Evolutionary conservation across 148 eudicot genomes (phyloP).

Genomic region (Rheum nobile): DNA sequence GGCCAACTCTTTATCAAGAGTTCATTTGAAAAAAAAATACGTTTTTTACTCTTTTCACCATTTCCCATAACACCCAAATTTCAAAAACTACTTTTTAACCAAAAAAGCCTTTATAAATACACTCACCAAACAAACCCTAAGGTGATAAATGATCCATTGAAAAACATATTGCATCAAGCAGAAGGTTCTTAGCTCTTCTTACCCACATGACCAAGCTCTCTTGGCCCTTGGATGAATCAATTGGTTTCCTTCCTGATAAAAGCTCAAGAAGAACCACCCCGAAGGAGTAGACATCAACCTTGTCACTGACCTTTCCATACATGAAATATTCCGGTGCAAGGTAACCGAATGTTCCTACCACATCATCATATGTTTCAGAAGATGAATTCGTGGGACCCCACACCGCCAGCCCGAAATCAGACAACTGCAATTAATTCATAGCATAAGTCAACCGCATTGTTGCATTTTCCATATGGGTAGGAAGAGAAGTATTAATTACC

Average conservation of each 20-base stretch:
- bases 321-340: constrained; percentile 96
- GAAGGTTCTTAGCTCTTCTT: constrained; percentile 16
- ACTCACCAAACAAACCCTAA: too few relatives aligned
- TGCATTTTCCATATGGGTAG: neutral
- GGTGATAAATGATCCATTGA: neutral
- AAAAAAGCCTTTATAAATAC: too few relatives aligned
- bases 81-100: too few relatives aligned
- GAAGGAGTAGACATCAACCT: constrained; percentile 82
- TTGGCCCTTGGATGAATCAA: constrained; percentile 53
- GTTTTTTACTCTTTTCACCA: too few relatives aligned
- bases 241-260: constrained; percentile 68
- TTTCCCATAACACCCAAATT: too few relatives aligned
- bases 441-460: neutral
- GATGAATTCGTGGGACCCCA: constrained; percentile 59
- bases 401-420: constrained; percentile 88
- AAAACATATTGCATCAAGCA: neutral
- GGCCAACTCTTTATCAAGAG: too few relatives aligned
- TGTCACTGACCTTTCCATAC: constrained; percentile 94
- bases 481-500: constrained; percentile 26
- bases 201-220: constrained; percentile 98
- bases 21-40: too few relatives aligned
- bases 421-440: constrained; percentile 31
- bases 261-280: constrained; percentile 95
- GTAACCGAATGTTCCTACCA: constrained; percentile 93
- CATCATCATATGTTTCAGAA: constrained; percentile 47